These are phyloP conservation scores for Cladochytrium replicatum DNA, from an alignment of 192 early-diverging fungal species.

Conservation along the genomic window DNA sequence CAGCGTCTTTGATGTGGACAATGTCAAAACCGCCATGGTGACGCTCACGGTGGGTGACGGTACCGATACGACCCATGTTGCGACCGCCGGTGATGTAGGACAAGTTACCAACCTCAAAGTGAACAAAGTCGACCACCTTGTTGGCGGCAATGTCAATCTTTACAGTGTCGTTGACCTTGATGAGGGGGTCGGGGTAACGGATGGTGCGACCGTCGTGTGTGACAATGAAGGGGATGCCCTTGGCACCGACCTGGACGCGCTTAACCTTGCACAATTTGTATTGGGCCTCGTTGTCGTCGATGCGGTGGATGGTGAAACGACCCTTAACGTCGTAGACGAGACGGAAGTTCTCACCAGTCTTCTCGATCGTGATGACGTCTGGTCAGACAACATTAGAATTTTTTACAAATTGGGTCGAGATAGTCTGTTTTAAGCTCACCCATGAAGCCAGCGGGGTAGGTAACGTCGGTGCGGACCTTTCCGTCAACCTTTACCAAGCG, in stretches of 20 bases:
- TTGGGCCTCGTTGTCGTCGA: conserved; percentile 89
- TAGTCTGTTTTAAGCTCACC: no score
- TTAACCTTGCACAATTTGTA: conserved; percentile 99
- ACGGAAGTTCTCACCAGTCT: conserved; percentile 99
- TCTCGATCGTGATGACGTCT: conserved; percentile 87
- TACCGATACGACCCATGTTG: conserved; percentile 97
- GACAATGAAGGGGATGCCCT: conserved; percentile 90
- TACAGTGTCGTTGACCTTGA: conserved; percentile 99
- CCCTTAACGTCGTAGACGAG: conserved; percentile 99
- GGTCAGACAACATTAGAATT: no score
- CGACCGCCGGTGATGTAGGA: conserved; percentile 96
- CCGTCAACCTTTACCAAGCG: conserved; percentile 98
- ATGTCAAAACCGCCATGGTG: conserved; percentile 98
- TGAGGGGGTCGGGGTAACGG: conserved; percentile 97
- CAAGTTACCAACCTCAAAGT: conserved; percentile 96
- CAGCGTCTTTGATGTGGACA: conserved; percentile 96
- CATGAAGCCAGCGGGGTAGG: conserved; percentile 96
- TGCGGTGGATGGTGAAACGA: conserved; percentile 98
- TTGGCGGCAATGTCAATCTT: conserved; percentile 88
- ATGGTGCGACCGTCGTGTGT: conserved; percentile 99
- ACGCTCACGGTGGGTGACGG: conserved; percentile 91
- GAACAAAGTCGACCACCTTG: conserved; percentile 90
- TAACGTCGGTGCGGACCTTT: conserved; percentile 93
- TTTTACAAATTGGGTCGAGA: no score
- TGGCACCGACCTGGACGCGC: conserved; percentile 87